A percentile compares a stretch with the other conserved stretches of the same genome.
These are phyloP conservation scores for Wickerhamiella musiphila DNA, from an alignment of 805 yeast species.

Conservation along the genomic window DNA sequence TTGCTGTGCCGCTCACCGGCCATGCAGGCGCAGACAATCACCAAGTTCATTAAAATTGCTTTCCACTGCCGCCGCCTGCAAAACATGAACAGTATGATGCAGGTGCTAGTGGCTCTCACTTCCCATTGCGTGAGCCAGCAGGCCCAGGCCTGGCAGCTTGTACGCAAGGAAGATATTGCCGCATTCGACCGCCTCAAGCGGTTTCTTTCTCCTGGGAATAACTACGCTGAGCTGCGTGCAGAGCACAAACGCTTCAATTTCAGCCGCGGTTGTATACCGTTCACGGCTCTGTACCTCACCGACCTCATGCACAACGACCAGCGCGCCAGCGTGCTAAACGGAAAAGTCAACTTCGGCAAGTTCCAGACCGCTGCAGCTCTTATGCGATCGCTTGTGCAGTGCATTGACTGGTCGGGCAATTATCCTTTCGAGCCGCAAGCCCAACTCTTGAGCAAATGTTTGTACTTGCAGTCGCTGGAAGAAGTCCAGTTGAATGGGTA, in stretches of 20 bases:
- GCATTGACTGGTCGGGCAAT: constrained; percentile 69
- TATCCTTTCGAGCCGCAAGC: constrained; percentile 39
- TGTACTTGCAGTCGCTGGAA: constrained; percentile 17
- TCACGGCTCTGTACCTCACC: constrained; percentile 68
- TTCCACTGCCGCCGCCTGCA: constrained; percentile 53
- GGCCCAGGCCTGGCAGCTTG: constrained; percentile 53
- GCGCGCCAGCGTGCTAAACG: constrained; percentile 31
- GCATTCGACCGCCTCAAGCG: constrained; percentile 51
- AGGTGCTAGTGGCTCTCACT: constrained; percentile 64
- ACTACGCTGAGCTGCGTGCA: constrained; percentile 50
- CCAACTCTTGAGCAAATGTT: constrained; percentile 65
- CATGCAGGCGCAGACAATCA: constrained; percentile 51
- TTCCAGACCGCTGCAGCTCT: constrained; percentile 60
- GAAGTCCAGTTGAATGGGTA: not conserved
- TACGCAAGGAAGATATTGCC: constrained; percentile 56
- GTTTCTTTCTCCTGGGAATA: constrained; percentile 55
- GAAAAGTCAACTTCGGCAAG: constrained; percentile 56
- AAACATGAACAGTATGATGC: constrained; percentile 77
- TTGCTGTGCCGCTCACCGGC: constrained; percentile 43
- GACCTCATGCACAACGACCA: constrained; percentile 67
- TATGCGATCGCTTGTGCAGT: constrained; percentile 57
- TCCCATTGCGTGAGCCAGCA: constrained; percentile 37
- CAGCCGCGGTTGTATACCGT: constrained; percentile 71
- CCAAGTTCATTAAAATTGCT: constrained; percentile 78
- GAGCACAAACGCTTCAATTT: constrained; percentile 44